Percentiles rank a stretch among this genome's conserved stretches.
phyloP scores from a whole-genome alignment of 345 rosid species.

The Iberis pinnata region DNA sequence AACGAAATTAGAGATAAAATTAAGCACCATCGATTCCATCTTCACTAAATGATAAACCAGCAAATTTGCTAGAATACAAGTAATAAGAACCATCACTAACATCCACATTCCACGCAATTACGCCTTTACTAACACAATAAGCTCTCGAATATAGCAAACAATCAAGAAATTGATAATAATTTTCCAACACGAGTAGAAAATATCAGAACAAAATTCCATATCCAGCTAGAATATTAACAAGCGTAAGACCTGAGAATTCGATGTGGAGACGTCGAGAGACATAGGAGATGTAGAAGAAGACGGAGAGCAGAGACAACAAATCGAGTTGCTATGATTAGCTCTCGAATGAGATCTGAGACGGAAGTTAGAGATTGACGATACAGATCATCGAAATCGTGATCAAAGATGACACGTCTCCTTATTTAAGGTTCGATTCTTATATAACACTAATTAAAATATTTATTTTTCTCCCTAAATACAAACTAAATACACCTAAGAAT shows the following conservation, averaged over 20 bases:
- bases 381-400: slow-evolving; percentile 8
- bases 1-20: background rate
- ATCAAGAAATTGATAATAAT: slow-evolving; percentile 43
- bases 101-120: slow-evolving; percentile 83
- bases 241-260: slow-evolving; percentile 44
- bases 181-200: slow-evolving; percentile 1
- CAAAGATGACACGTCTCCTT: no score
- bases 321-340: slow-evolving; percentile 10
- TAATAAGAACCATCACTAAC: slow-evolving; percentile 51
- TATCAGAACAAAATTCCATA: no score
- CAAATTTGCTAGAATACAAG: slow-evolving; percentile 58
- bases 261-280: slow-evolving; percentile 40
- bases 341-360: slow-evolving; percentile 13
- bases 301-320: slow-evolving; percentile 34
- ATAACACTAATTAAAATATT: no score
- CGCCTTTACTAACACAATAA: slow-evolving; percentile 52
- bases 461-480: no score
- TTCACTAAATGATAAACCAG: slow-evolving; percentile 47
- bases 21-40: slow-evolving; percentile 54
- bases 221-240: no score
- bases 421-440: no score
- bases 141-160: slow-evolving; percentile 53
- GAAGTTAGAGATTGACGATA: slow-evolving; percentile 18
- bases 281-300: slow-evolving; percentile 35
- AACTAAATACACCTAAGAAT: no score